These are phyloP conservation scores for Trichoderma citrinoviride DNA, from an alignment of 2,329 filamentous ascomycete genomes.

Conservation along the genomic window DNA sequence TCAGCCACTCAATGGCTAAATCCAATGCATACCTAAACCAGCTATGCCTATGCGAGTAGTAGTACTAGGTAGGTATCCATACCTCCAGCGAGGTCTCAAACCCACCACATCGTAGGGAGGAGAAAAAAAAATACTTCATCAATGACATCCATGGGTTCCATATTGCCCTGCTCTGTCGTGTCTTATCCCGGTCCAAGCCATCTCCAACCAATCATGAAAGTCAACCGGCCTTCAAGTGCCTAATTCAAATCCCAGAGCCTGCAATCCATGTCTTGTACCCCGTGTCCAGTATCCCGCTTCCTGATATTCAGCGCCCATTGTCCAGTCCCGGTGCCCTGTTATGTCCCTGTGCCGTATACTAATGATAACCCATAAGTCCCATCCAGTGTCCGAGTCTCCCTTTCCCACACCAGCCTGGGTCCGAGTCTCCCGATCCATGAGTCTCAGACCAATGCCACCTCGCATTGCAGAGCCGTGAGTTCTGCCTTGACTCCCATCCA, in stretches of 20 bases:
- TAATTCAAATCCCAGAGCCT: not conserved
- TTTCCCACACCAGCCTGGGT: constrained; percentile 2
- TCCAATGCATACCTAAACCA: not conserved
- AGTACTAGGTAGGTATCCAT: not conserved
- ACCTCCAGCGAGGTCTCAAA: not conserved
- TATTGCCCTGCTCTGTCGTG: not conserved
- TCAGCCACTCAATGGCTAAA: constrained; percentile 1
- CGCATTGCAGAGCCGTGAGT: not conserved
- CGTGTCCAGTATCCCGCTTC: not conserved
- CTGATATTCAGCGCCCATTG: not conserved
- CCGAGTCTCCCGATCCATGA: constrained; percentile 8
- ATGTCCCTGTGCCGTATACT: constrained; percentile 1
- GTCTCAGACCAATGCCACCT: not conserved
- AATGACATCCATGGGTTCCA: not conserved
- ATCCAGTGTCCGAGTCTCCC: constrained; percentile 6
- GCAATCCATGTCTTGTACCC: constrained; percentile 12
- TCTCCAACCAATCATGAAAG: constrained; percentile 2
- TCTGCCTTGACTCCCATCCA: not conserved
- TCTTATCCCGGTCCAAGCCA: constrained; percentile 1
- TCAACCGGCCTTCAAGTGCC: constrained; percentile 6
- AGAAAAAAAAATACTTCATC: not conserved
- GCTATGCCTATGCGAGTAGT: not conserved
- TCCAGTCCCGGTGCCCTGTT: not conserved
- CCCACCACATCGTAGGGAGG: not conserved
- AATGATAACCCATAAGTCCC: not conserved